Conservation (phyloP, 176 grass and related monocot genomes). For the Aegilops longissima region DNA sequence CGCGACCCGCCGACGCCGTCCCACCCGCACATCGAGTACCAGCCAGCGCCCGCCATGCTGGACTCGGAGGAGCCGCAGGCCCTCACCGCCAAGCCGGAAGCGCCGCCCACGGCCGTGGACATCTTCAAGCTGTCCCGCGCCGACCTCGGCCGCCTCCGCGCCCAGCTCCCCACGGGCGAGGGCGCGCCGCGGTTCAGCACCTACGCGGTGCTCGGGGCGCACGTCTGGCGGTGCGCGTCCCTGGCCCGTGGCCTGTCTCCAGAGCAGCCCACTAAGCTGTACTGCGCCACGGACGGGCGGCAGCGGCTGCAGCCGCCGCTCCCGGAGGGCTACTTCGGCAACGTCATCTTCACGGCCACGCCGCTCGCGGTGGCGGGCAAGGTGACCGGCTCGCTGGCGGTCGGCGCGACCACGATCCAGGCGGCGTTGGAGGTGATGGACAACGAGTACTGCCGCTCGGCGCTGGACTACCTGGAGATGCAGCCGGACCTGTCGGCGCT, state of each 20-base stretch:
- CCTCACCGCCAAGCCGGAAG: conserved; percentile 22
- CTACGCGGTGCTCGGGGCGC: conserved; percentile 65
- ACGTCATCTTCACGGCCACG: conserved; percentile 91
- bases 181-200: conserved; percentile 56
- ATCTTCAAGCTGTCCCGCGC: conserved; percentile 62
- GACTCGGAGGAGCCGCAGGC: conserved; percentile 29
- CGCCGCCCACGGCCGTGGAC: conserved; percentile 58
- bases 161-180: conserved; percentile 24
- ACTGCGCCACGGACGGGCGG: conserved; percentile 80
- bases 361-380: conserved; percentile 52
- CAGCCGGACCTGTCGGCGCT: conserved; percentile 81
- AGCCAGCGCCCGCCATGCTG: conserved; percentile 72
- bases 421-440: conserved; percentile 70
- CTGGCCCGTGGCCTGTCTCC: conserved; percentile 63
- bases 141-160: conserved; percentile 51
- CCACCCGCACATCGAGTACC: conserved; percentile 85
- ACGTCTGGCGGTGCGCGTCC: conserved; percentile 86
- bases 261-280: conserved; percentile 80
- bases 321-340: conserved; percentile 80
- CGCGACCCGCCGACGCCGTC: conserved; percentile 53
- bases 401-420: conserved; percentile 64
- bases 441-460: conserved; percentile 68
- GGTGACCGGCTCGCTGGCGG: conserved; percentile 38
- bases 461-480: conserved; percentile 85
- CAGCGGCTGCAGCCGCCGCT: conserved; percentile 63